Percentiles rank a stretch among this genome's conserved stretches.
Conservation (phyloP, 73 alveolate species). For the Paraurostyla sp. region DNA sequence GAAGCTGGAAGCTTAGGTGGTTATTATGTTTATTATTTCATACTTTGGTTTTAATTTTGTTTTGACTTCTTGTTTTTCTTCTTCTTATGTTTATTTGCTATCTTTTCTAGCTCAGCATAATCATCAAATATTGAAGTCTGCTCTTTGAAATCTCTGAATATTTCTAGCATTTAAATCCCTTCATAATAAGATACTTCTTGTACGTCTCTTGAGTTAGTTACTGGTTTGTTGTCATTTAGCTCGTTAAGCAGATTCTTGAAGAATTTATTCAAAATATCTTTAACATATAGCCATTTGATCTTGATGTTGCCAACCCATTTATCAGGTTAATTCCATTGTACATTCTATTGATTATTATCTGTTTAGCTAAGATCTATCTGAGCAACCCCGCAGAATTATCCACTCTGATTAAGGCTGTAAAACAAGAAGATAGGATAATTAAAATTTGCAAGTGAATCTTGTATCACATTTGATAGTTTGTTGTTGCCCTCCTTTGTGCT, state of each 20-base stretch:
- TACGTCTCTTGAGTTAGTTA: neutral
- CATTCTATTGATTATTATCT: neutral
- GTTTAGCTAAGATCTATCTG: neutral
- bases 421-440: neutral
- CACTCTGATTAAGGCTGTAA: neutral
- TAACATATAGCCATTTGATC: neutral
- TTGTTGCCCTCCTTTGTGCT: neutral
- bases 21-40: too few relatives aligned
- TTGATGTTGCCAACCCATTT: neutral
- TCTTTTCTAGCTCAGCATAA: neutral
- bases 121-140: neutral
- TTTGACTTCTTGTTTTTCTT: too few relatives aligned
- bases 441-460: neutral
- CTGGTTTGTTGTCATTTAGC: neutral
- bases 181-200: neutral
- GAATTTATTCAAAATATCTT: neutral
- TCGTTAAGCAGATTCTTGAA: neutral
- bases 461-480: neutral
- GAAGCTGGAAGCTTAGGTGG: too few relatives aligned
- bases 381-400: neutral
- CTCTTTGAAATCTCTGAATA: neutral
- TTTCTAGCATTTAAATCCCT: neutral
- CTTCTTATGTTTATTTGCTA: neutral
- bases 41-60: too few relatives aligned
- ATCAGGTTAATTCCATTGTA: neutral